These are phyloP conservation scores for Dryadomyces quercivorus DNA, from an alignment of 2,329 filamentous ascomycete genomes.

Conservation along the genomic window DNA sequence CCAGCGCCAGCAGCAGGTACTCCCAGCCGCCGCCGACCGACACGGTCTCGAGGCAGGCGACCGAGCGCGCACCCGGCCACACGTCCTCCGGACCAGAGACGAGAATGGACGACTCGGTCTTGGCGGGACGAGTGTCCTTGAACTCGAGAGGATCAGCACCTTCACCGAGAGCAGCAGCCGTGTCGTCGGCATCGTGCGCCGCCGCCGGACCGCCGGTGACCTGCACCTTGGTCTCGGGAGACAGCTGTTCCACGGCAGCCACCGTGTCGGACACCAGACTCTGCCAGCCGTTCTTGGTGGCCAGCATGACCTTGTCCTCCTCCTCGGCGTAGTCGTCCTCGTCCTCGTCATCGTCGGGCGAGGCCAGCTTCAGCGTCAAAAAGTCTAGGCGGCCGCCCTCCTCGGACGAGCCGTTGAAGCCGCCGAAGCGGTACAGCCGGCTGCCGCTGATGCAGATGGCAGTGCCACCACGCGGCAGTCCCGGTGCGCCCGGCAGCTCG, in stretches of 20 bases:
- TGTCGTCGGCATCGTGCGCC: neutral
- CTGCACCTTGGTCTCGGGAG: neutral
- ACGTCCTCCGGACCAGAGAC: constrained; percentile 8
- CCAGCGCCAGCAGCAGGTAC: constrained; percentile 50
- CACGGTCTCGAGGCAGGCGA: constrained; percentile 40
- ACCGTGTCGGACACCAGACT: constrained; percentile 14
- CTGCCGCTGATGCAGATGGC: constrained; percentile 52
- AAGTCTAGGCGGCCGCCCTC: constrained; percentile 62
- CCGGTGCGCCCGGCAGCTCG: constrained; percentile 54
- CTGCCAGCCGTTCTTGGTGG: constrained; percentile 39
- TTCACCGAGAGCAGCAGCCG: too few species aligned
- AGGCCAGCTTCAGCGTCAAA: constrained; percentile 43
- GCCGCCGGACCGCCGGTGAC: constrained; percentile 1
- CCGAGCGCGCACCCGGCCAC: constrained; percentile 43
- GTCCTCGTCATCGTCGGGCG: constrained; percentile 35
- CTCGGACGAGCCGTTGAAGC: constrained; percentile 60
- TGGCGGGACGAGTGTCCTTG: constrained; percentile 15
- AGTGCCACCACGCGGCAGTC: constrained; percentile 52
- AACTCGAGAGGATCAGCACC: too few species aligned
- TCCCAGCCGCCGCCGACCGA: constrained; percentile 47
- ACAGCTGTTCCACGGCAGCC: constrained; percentile 7
- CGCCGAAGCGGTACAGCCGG: constrained; percentile 66
- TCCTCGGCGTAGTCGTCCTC: constrained; percentile 28
- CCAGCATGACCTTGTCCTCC: constrained; percentile 24
- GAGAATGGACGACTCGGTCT: constrained; percentile 18